Conservation (phyloP, 352 stramenopile species). For the Globisporangium carolinianum region DNA sequence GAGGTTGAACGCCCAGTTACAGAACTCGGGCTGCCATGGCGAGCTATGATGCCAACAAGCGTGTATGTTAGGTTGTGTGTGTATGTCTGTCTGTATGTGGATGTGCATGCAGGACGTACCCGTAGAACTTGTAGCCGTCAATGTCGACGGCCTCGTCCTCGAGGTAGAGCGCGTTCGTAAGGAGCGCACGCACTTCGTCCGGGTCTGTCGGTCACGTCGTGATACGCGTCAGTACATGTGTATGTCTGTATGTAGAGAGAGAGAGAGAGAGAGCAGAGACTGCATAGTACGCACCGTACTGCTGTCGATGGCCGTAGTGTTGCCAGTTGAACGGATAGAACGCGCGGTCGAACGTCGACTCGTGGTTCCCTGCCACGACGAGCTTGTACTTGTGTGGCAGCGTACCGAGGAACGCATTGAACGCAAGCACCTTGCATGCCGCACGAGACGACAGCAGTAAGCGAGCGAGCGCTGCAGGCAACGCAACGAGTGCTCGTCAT, state of each 20-base stretch:
- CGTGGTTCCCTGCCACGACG: constrained; percentile 79
- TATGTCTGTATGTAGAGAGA: neutral
- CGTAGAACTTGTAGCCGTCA: constrained; percentile 71
- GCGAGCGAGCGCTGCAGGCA: too few species aligned
- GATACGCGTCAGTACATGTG: neutral
- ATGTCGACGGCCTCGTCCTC: constrained; percentile 70
- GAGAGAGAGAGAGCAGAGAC: neutral
- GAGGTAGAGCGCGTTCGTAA: constrained; percentile 75
- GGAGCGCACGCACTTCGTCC: constrained; percentile 55
- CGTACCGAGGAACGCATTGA: too few species aligned
- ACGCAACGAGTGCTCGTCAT: constrained; percentile 9
- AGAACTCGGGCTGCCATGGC: constrained; percentile 81
- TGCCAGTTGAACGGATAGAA: constrained; percentile 68
- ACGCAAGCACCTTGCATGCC: too few species aligned
- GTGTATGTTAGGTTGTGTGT: too few species aligned
- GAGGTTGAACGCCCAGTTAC: constrained; percentile 78
- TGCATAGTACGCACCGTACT: constrained; percentile 30
- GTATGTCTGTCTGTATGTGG: too few species aligned
- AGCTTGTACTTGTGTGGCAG: constrained; percentile 43
- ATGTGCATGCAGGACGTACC: constrained; percentile 15
- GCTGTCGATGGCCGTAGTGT: constrained; percentile 54
- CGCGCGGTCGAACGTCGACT: constrained; percentile 64
- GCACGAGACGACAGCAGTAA: too few species aligned
- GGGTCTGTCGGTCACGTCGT: constrained; percentile 22
- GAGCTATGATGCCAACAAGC: neutral